Evolutionary conservation across 2,329 filamentous ascomycete species (phyloP), one percentile per base, ranked within the genome.

Genomic region (Fonsecaea nubica): DNA sequence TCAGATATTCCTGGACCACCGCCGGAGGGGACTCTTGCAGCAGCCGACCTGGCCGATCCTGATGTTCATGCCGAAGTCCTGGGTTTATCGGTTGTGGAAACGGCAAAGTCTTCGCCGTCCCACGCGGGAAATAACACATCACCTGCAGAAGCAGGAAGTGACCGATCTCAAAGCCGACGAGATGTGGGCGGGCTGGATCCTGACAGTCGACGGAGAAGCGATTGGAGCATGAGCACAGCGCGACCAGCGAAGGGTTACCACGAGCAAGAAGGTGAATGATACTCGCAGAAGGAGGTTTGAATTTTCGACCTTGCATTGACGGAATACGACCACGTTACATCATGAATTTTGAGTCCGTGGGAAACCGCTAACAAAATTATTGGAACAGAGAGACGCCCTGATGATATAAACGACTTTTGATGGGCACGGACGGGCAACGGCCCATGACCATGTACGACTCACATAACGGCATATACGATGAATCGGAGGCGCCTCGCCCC

Each of bases 211-310:
- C 58, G 63, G 8, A 55, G 21, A 35, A 71, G 69, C 33, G 69
- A 71, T 33, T 69, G 66, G 69, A 69, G 63, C 36, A 65, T 54
- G 13, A 69, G 66, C 36, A 71, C 69, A 45, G 67, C 69, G 2
- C 57, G 58, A 45, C 66, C 64, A 8, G 53, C 58, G 25, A 58
- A 63, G 10, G n/a, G 25, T 15, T 3, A 12, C 32, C 25, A 18
- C 30, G 13, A 9, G 33, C 25, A 4, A 40, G 21, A 3, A 18
- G 10, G 45, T 21, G 30, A n/a, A 9, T 40, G 33, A 45, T 33
- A 33, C 38, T 21, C 3, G 21, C 45, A 25, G 21, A 25, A 12
- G 18, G 21, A 25, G 45, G 25, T 3, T 30, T 30, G 21, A 4
- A 30, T 30, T 12, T 10, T 50, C 45, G 45, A 50, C 13, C 30